Conservation (phyloP, 2,329 filamentous ascomycete genomes). For the Talaromyces verruculosus region DNA sequence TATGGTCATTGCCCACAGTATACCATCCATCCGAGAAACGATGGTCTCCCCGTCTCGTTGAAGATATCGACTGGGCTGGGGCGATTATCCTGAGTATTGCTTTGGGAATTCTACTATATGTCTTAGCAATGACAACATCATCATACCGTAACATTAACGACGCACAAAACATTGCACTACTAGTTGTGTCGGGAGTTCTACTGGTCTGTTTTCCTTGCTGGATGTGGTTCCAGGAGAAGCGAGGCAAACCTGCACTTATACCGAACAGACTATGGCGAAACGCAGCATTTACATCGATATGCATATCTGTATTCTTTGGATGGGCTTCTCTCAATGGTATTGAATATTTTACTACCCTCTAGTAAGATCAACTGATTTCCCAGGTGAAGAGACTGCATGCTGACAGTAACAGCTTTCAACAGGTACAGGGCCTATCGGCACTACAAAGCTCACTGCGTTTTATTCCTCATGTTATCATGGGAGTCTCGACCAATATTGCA, state of each 20-base stretch:
- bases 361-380: background rate
- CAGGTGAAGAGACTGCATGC: background rate
- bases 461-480: constrained; percentile 44
- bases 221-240: constrained; percentile 27
- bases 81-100: constrained; percentile 45
- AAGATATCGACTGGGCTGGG: constrained; percentile 51
- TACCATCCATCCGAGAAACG: constrained; percentile 23
- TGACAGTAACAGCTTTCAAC: constrained; percentile 40
- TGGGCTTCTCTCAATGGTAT: background rate
- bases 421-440: constrained; percentile 48
- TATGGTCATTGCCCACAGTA: background rate
- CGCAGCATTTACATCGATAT: constrained; percentile 26
- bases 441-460: constrained; percentile 48
- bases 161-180: constrained; percentile 28
- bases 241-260: constrained; percentile 31
- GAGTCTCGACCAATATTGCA: constrained; percentile 42
- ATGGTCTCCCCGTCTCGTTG: background rate
- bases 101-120: constrained; percentile 51
- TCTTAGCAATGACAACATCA: constrained; percentile 26
- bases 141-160: background rate
- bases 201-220: constrained; percentile 30
- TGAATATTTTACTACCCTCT: background rate
- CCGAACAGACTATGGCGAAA: constrained; percentile 37
- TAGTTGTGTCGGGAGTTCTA: constrained; percentile 29
- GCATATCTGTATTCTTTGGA: background rate